Conservation (phyloP, 805 yeast genomes). For the Yueomyces sp. region DNA sequence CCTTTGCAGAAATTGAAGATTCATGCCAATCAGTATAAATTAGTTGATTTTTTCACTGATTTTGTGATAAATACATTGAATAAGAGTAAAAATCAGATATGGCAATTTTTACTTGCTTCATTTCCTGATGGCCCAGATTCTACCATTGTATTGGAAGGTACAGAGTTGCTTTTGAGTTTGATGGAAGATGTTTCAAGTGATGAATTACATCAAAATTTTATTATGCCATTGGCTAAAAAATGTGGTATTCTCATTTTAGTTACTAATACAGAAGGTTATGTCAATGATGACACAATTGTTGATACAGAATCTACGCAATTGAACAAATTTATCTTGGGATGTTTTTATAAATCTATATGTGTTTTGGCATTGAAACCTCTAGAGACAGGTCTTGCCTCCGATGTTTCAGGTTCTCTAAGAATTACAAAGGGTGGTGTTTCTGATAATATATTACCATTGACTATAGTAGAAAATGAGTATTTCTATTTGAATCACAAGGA, state of each 20-base stretch:
- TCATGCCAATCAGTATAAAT: conserved; percentile 12
- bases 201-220: conserved; percentile 14
- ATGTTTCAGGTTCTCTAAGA: conserved; percentile 60
- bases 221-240: conserved; percentile 13
- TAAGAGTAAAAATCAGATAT: conserved; percentile 67
- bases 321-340: conserved; percentile 11
- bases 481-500: conserved; percentile 48
- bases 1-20: conserved; percentile 15
- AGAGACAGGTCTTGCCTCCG: conserved; percentile 70
- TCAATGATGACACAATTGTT: conserved; percentile 1
- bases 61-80: conserved; percentile 28
- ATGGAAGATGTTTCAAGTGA: conserved; percentile 16
- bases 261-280: conserved; percentile 10
- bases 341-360: conserved; percentile 15
- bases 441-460: conserved; percentile 7
- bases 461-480: conserved; percentile 47
- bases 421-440: conserved; percentile 44
- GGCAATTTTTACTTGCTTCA: conserved; percentile 55
- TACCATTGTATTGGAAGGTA: conserved; percentile 20
- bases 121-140: conserved; percentile 42
- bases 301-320: conserved; percentile 15
- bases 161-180: conserved; percentile 19
- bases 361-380: conserved; percentile 48
- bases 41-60: conserved; percentile 35
- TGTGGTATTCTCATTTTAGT: conserved; percentile 17